phyloP scores from a whole-genome alignment of 495 filamentous ascomycete species.

The Penicillium crystallinum region DNA sequence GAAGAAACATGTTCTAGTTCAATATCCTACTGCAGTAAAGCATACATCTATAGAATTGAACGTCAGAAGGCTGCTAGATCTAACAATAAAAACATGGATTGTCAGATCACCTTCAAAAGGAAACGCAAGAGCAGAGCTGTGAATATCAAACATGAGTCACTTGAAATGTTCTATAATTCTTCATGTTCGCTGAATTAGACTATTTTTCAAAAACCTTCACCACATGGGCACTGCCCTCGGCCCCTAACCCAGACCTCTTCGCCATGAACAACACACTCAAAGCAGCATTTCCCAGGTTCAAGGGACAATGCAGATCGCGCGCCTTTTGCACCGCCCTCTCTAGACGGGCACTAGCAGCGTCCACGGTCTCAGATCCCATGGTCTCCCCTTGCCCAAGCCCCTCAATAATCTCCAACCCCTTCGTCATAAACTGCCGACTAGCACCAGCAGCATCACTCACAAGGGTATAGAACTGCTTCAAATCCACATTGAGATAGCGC shows the following conservation, averaged over 20 bases:
- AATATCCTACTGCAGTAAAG: no score
- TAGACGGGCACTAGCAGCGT: constrained; percentile 52
- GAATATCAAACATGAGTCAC: no score
- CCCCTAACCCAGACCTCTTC: constrained; percentile 28
- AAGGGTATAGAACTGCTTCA: constrained; percentile 60
- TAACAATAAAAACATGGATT: no score
- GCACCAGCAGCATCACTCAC: constrained; percentile 67
- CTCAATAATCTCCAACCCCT: constrained; percentile 51
- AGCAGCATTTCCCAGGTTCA: constrained; percentile 40
- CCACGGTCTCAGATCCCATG: constrained; percentile 42
- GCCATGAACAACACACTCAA: constrained; percentile 36
- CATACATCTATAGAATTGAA: no score
- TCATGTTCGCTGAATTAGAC: no score
- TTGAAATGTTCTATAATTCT: no score
- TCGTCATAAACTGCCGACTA: constrained; percentile 55
- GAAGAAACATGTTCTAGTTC: no score
- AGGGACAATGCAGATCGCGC: constrained; percentile 43
- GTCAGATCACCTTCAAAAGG: no score
- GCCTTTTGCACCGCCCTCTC: constrained; percentile 56
- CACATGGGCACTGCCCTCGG: constrained; percentile 30
- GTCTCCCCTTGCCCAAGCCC: constrained; percentile 22
- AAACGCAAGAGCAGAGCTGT: no score
- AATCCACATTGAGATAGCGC: constrained; percentile 54
- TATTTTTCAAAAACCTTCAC: constrained; percentile 28
- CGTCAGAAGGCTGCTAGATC: no score